Evolutionary conservation across 2,329 filamentous ascomycete genomes (phyloP).

Genomic region (Beauveria sp.): DNA sequence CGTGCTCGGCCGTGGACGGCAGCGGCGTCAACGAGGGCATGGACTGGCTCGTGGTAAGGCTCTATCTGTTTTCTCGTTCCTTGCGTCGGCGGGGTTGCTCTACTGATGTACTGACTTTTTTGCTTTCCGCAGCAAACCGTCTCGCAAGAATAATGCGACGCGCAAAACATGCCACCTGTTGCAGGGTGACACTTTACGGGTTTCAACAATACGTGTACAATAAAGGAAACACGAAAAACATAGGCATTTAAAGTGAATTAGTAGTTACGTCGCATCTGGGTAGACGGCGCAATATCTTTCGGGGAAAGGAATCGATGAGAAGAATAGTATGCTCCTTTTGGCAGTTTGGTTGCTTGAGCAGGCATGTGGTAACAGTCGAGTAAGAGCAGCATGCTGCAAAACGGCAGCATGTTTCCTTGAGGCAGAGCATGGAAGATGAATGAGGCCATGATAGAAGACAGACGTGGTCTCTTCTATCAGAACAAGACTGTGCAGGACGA

Average conservation of each 20-base stretch:
- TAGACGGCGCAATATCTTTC: constrained; percentile 17
- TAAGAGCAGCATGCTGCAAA: neutral
- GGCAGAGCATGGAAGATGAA: too few species aligned
- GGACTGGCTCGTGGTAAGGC: constrained; percentile 90
- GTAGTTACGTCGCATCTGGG: constrained; percentile 20
- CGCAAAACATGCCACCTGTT: neutral
- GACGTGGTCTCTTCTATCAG: too few species aligned
- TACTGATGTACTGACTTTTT: neutral
- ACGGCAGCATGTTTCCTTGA: too few species aligned
- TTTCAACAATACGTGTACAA: neutral
- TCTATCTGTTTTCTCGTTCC: neutral
- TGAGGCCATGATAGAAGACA: too few species aligned
- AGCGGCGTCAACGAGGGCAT: constrained; percentile 94
- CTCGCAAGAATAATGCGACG: neutral
- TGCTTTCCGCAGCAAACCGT: constrained; percentile 26
- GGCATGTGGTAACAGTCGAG: neutral
- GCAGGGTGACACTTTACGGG: neutral
- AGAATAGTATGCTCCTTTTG: neutral
- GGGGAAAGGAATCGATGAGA: neutral
- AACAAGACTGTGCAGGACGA: too few species aligned
- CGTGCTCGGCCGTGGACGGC: constrained; percentile 92
- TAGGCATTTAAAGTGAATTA: too few species aligned
- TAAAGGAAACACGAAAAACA: neutral
- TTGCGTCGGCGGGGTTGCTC: constrained; percentile 7
- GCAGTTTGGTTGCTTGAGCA: neutral